Evolutionary conservation across 192 early-diverging fungal species (phyloP).

Genomic region (Coemansia sp.): DNA sequence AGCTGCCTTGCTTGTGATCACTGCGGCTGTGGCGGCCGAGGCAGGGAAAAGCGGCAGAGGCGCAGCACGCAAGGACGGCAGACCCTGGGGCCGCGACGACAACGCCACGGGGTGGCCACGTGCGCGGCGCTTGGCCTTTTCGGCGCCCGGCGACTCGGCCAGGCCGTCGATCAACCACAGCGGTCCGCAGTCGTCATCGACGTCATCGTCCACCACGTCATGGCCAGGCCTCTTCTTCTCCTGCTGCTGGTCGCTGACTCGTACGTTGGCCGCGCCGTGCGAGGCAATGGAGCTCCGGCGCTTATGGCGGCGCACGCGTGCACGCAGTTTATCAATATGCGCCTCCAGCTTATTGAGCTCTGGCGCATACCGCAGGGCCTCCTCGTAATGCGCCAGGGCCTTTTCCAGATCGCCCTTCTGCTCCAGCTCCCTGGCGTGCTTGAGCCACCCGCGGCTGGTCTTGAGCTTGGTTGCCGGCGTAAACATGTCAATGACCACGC

Average conservation of each 20-base stretch:
- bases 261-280: constrained; percentile 31
- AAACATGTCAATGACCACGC: constrained; percentile 51
- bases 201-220: constrained; percentile 1
- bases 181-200: constrained; percentile 27
- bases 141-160: constrained; percentile 51
- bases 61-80: neutral
- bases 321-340: constrained; percentile 49
- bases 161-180: constrained; percentile 45
- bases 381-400: constrained; percentile 57
- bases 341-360: constrained; percentile 52
- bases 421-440: constrained; percentile 56
- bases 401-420: constrained; percentile 48
- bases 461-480: constrained; percentile 63
- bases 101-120: no score
- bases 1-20: neutral
- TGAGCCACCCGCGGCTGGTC: constrained; percentile 58
- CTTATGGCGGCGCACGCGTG: constrained; percentile 28
- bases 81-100: no score
- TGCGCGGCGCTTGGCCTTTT: constrained; percentile 43
- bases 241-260: constrained; percentile 2
- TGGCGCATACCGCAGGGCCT: constrained; percentile 51
- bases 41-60: neutral
- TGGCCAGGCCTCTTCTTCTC: neutral
- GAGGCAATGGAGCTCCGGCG: constrained; percentile 41
- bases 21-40: neutral